Base-by-base conservation (phyloP, 1,284 basidiomycete genomes). In the Heliocybe sulcata region DNA sequence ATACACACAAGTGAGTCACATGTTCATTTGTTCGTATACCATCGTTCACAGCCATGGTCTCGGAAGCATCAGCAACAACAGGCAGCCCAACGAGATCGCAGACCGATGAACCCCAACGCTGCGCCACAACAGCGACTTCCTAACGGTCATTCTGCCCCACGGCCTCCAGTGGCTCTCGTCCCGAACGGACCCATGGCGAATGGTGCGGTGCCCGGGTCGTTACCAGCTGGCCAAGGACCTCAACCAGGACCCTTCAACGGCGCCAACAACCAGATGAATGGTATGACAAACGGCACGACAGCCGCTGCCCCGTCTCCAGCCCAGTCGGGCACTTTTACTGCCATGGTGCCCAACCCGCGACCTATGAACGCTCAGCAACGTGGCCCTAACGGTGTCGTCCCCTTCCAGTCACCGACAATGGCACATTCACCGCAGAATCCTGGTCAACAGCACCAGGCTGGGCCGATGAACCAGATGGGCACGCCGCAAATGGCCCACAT, bases 1-100 rank as follows among this genome's bases (percentile, higher is more conserved):
- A 23, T 90, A 89, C 65, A 81, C 78, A 0, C 81, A 87, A 71
- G 87, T 88, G 63, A 53, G 79, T 71, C 35, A 35, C 35, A 38
- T 45, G 51, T 38, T 52, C 55, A 35, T 45, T 53, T 31, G 51
- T 48, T 49, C 49, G 3, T 29, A 33, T 55, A 59, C 51, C 50
- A 53, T 12, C 51, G 26, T 55, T 57, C 50, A 55, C 51, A 19
- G 31, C 14, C 19, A 31, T 53, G 48, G 8, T 25, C 49, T 54
- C 52, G 51, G 52, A 49, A 35, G 42, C 61, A 67, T 68, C 65
- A 67, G 54, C 68, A 68, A 62, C 57, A 58, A 33, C 58, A 67
- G 47, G 12, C 38, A 65, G 33, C 19, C 29, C n/a, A 49, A 22
- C 47, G 47, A 25, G 27, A 49, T 11, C 47, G 47, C 6, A 26